Evolutionary conservation across 2,329 filamentous ascomycete genomes (phyloP).

Genomic region (Colletotrichum godetiae): DNA sequence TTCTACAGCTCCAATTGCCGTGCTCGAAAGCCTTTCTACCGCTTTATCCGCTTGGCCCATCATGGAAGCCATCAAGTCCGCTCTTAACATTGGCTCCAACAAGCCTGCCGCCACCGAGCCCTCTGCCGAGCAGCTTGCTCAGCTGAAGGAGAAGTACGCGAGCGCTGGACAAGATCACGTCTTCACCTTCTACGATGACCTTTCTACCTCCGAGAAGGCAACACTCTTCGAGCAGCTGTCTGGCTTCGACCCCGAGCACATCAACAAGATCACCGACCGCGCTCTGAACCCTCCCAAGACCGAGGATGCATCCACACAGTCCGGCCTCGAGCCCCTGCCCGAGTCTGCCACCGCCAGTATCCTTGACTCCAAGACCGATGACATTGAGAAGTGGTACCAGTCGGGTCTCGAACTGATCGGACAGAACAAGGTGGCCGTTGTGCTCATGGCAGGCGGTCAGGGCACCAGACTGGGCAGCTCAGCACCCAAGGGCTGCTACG

Average conservation of each 20-base stretch:
- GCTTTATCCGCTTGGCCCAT: slow-evolving; percentile 34
- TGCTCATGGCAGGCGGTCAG: slow-evolving; percentile 97
- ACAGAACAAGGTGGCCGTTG: slow-evolving; percentile 82
- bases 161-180: slow-evolving; percentile 84
- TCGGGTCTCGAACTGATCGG: slow-evolving; percentile 83
- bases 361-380: slow-evolving; percentile 83
- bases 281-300: slow-evolving; percentile 82
- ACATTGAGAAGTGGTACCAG: slow-evolving; percentile 87
- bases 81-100: slow-evolving; percentile 50
- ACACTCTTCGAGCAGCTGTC: slow-evolving; percentile 84
- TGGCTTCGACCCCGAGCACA: slow-evolving; percentile 83
- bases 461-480: slow-evolving; percentile 95
- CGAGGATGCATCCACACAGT: slow-evolving; percentile 61
- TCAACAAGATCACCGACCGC: slow-evolving; percentile 87
- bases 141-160: slow-evolving; percentile 78
- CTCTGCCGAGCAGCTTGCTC: slow-evolving; percentile 72
- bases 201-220: slow-evolving; percentile 79
- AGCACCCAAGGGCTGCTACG: slow-evolving; percentile 95
- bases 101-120: slow-evolving; percentile 60
- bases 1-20: neutral
- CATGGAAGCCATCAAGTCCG: slow-evolving; percentile 59
- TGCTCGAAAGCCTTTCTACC: neutral
- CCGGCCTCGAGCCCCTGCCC: slow-evolving; percentile 85
- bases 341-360: slow-evolving; percentile 88
- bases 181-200: slow-evolving; percentile 85